Conservation (phyloP, 2,329 filamentous ascomycete genomes). For the Fusarium poae region DNA sequence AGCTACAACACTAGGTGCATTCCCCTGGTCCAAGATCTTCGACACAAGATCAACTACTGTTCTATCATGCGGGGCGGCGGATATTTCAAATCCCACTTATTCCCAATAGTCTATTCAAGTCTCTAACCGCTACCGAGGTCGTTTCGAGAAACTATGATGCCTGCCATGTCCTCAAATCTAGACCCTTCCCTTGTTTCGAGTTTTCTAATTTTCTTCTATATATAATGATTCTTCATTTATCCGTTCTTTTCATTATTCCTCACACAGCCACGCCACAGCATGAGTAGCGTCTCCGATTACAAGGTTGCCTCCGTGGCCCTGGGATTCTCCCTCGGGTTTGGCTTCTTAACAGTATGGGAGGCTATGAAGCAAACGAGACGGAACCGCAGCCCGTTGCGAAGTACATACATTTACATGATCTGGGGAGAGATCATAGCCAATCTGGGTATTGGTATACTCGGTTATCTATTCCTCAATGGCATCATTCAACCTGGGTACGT, state of each 20-base stretch:
- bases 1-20: not conserved
- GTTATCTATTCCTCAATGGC: slow-evolving; percentile 57
- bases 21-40: not conserved
- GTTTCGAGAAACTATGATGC: not conserved
- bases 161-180: not conserved
- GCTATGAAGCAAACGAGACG: slow-evolving; percentile 58
- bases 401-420: slow-evolving; percentile 60
- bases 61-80: not conserved
- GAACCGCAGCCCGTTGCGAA: slow-evolving; percentile 53
- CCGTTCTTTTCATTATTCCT: not conserved
- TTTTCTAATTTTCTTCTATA: not conserved
- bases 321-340: slow-evolving; percentile 58
- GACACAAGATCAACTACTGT: not conserved
- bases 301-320: slow-evolving; percentile 51
- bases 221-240: not conserved
- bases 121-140: not conserved
- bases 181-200: not conserved
- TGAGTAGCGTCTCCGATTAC: slow-evolving; percentile 2
- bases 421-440: slow-evolving; percentile 61
- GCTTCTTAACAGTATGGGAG: slow-evolving; percentile 56
- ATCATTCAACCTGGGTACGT: slow-evolving; percentile 51
- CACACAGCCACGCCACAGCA: not conserved
- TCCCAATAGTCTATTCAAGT: not conserved
- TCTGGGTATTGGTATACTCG: slow-evolving; percentile 55
- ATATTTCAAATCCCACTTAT: not conserved